Evolutionary conservation across 2,329 filamentous ascomycete genomes (phyloP).

Genomic region (Phaeosphaeria sp.): DNA sequence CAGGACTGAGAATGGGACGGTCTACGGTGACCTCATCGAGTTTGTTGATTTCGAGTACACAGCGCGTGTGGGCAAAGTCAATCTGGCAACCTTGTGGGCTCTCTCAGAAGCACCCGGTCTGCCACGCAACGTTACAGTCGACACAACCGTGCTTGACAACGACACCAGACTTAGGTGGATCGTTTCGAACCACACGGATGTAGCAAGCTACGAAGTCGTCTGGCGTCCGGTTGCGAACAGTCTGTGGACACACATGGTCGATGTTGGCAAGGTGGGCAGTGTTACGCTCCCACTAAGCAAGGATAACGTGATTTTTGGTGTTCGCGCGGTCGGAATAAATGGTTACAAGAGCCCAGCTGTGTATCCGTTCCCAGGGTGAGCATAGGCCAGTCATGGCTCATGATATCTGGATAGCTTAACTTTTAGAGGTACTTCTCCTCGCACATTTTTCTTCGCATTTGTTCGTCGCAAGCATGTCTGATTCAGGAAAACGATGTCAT

Average conservation of each 20-base stretch:
- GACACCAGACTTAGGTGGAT: conserved; percentile 60
- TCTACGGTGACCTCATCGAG: conserved; percentile 63
- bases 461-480: background rate
- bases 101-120: conserved; percentile 60
- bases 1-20: conserved; percentile 57
- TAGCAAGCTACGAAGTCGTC: conserved; percentile 62
- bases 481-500: background rate
- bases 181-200: conserved; percentile 47
- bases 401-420: no score
- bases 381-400: background rate
- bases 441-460: background rate
- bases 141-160: conserved; percentile 57
- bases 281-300: conserved; percentile 60
- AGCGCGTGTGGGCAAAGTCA: conserved; percentile 62
- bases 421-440: no score
- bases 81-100: conserved; percentile 62
- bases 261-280: conserved; percentile 57
- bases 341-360: conserved; percentile 60
- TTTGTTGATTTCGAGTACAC: conserved; percentile 66
- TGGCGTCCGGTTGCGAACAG: conserved; percentile 61
- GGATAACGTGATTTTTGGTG: conserved; percentile 66
- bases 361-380: conserved; percentile 50
- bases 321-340: conserved; percentile 59
- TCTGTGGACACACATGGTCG: conserved; percentile 58
- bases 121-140: conserved; percentile 58